These are phyloP conservation scores for Cadophora sp. DNA, from an alignment of 2,329 filamentous ascomycete genomes.

Conservation along the genomic window DNA sequence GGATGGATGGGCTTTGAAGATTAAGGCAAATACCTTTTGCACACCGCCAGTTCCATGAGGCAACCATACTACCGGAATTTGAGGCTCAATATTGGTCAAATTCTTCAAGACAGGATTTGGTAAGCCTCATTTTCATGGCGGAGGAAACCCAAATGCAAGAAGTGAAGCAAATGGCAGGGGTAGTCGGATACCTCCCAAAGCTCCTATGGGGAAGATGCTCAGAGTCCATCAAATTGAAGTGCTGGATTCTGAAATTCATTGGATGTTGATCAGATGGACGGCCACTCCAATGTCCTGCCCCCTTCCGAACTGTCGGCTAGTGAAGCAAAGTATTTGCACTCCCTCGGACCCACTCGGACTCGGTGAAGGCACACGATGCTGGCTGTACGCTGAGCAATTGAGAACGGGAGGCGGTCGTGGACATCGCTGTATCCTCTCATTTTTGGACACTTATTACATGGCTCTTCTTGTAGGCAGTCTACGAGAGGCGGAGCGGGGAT, in stretches of 20 bases:
- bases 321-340: neutral
- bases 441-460: neutral
- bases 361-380: neutral
- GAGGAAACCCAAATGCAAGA: neutral
- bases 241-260: too few relatives aligned
- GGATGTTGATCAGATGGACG: neutral
- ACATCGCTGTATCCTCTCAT: neutral
- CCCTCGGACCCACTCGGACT: neutral
- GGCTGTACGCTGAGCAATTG: neutral
- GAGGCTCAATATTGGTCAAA: neutral
- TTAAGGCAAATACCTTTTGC: neutral
- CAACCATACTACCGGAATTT: neutral
- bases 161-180: neutral
- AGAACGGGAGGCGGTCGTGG: neutral
- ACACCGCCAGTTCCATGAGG: conserved; percentile 3
- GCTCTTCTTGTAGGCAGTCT: neutral
- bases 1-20: neutral
- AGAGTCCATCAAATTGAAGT: neutral
- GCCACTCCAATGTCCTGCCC: neutral
- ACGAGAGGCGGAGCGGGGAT: neutral
- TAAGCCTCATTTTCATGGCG: neutral
- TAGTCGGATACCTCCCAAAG: neutral
- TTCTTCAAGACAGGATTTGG: neutral
- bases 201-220: neutral
- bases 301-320: neutral